Evolutionary conservation across 179 eudicot species (phyloP).

Genomic region (Silene vulgaris): DNA sequence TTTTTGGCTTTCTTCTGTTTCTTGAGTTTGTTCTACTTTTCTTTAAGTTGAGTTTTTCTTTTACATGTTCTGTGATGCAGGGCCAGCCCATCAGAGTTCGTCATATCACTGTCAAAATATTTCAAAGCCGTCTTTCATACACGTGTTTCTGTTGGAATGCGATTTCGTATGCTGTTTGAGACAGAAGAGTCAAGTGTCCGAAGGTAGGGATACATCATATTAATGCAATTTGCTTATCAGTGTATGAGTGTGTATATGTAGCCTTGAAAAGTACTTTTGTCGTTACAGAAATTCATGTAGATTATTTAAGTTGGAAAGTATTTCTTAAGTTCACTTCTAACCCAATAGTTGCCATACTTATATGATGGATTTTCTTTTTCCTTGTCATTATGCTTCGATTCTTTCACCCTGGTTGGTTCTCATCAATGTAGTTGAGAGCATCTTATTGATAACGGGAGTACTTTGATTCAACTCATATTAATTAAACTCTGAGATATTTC

Average conservation of each 20-base stretch:
- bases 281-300: not conserved
- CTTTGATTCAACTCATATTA: not conserved
- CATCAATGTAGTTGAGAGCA: not conserved
- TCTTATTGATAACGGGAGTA: not conserved
- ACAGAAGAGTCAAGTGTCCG: constrained; percentile 99
- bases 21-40: not conserved
- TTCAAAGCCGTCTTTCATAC: constrained; percentile 93
- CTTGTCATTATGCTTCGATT: not conserved
- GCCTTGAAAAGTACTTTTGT: not conserved
- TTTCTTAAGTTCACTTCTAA: not conserved
- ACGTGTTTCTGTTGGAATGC: constrained; percentile 98
- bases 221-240: not conserved
- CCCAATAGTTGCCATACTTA: too few relatives aligned
- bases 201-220: constrained; percentile 40
- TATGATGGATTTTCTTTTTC: not conserved
- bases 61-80: constrained; percentile 36
- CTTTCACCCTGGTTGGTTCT: not conserved
- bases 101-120: constrained; percentile 86
- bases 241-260: not conserved
- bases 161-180: constrained; percentile 98
- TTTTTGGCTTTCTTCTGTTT: not conserved
- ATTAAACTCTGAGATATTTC: not conserved
- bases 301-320: constrained; percentile 4
- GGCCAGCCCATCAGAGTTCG: constrained; percentile 97
- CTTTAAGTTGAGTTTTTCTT: constrained; percentile 17